These are phyloP conservation scores for Scheffersomyces illinoinensis DNA, from an alignment of 1,139 yeast species.

Conservation along the genomic window DNA sequence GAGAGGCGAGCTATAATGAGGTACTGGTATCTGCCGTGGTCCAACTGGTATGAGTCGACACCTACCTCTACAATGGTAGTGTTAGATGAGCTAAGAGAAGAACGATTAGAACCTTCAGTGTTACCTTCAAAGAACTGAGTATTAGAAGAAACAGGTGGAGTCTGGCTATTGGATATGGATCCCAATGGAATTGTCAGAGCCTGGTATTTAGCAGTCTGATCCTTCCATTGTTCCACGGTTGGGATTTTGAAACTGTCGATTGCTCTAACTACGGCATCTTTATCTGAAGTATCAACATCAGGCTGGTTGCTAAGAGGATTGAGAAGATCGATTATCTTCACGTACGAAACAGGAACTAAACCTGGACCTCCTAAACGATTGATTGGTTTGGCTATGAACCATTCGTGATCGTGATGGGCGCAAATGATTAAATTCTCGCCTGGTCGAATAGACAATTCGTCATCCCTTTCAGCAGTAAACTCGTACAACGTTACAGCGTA, in stretches of 20 bases:
- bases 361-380: conserved; percentile 97
- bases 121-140: conserved; percentile 41
- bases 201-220: conserved; percentile 85
- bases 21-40: conserved; percentile 90
- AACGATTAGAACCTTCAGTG: conserved; percentile 23
- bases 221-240: conserved; percentile 94
- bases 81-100: conserved; percentile 35
- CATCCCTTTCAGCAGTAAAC: conserved; percentile 85
- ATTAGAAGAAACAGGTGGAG: conserved; percentile 34
- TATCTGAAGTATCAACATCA: conserved; percentile 11
- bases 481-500: conserved; percentile 64
- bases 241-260: conserved; percentile 73
- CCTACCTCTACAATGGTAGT: conserved; percentile 56
- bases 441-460: conserved; percentile 78
- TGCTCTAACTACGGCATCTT: conserved; percentile 31
- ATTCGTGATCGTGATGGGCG: conserved; percentile 94
- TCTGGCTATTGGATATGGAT: conserved; percentile 28
- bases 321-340: conserved; percentile 77
- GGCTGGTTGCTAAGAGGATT: conserved; percentile 34
- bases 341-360: conserved; percentile 87
- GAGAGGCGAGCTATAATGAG: conserved; percentile 69
- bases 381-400: conserved; percentile 97
- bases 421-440: conserved; percentile 92
- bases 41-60: conserved; percentile 79
- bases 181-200: conserved; percentile 87